phyloP scores from a whole-genome alignment of 768 basidiomycete genomes.

The Collybia sordida region DNA sequence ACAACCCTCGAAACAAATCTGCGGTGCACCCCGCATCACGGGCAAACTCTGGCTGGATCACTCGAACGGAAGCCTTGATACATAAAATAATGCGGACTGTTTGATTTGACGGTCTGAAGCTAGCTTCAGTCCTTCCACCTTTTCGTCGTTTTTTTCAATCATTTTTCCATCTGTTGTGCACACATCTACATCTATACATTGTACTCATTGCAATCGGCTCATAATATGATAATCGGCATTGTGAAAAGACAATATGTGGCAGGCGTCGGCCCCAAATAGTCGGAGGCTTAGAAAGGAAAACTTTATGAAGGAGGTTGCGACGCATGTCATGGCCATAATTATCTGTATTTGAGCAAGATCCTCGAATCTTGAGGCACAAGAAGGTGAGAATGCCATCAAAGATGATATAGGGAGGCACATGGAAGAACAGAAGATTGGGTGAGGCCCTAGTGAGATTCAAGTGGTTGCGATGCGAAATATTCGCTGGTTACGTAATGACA shows the following conservation, averaged over 20 bases:
- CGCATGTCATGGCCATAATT: slow-evolving; percentile 9
- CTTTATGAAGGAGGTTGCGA: slow-evolving; percentile 13
- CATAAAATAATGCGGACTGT: too few relatives aligned
- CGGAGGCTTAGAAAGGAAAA: slow-evolving; percentile 20
- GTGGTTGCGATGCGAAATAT: slow-evolving; percentile 15
- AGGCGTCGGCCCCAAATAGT: slow-evolving; percentile 10
- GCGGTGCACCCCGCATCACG: neutral
- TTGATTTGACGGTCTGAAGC: too few relatives aligned
- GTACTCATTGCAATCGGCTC: neutral
- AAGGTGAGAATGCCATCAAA: slow-evolving; percentile 16
- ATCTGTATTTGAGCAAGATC: neutral
- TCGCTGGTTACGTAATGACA: slow-evolving; percentile 22
- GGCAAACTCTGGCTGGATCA: too few relatives aligned
- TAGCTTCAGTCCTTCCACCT: too few relatives aligned
- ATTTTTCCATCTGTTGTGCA: too few relatives aligned
- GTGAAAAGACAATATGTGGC: neutral
- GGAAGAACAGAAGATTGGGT: slow-evolving; percentile 10
- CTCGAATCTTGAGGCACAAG: slow-evolving; percentile 19
- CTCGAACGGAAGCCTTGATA: too few relatives aligned
- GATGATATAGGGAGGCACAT: slow-evolving; percentile 21
- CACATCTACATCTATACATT: neutral
- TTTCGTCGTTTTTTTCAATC: neutral
- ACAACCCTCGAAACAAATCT: slow-evolving; percentile 9
- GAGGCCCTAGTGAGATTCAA: too few relatives aligned
- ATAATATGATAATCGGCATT: slow-evolving; percentile 8